phyloP scores from a whole-genome alignment of 2,329 filamentous ascomycete species.

The Colletotrichum siamense region DNA sequence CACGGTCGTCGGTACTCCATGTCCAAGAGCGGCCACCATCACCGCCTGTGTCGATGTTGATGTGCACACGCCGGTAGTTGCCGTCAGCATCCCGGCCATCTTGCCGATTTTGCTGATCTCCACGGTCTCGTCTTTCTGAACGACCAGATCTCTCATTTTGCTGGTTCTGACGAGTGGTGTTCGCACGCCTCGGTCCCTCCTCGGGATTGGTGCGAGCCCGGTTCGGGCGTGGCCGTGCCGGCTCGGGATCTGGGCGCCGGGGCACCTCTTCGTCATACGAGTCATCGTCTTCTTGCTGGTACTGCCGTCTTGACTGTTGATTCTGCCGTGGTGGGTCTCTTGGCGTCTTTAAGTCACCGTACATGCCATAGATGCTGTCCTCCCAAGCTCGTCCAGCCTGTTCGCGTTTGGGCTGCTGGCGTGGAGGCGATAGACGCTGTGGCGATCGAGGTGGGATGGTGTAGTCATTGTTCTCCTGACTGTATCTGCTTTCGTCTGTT shows the following conservation, averaged over 20 bases:
- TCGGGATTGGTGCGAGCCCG: background rate
- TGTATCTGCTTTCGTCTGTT: background rate
- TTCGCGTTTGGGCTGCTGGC: background rate
- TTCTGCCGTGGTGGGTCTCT: constrained; percentile 4
- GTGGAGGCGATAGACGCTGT: background rate
- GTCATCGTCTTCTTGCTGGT: background rate
- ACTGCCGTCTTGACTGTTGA: background rate
- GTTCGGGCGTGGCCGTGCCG: background rate
- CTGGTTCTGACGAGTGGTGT: background rate
- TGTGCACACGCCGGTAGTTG: background rate
- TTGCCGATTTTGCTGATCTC: background rate
- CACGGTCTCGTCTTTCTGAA: background rate
- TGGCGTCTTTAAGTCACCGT: constrained; percentile 10
- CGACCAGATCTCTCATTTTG: background rate
- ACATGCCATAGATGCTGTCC: constrained; percentile 19
- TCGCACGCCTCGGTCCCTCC: background rate
- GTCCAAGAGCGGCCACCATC: constrained; percentile 1
- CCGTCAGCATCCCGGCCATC: background rate
- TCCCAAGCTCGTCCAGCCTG: background rate
- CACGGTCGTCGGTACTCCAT: background rate
- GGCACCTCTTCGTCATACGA: constrained; percentile 10
- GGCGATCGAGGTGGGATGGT: background rate
- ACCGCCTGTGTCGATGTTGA: constrained; percentile 14
- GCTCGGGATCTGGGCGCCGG: background rate
- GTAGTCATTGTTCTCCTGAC: background rate